phyloP scores from a whole-genome alignment of 2,329 filamentous ascomycete species.

The Ceratocystiopsis minuta region DNA sequence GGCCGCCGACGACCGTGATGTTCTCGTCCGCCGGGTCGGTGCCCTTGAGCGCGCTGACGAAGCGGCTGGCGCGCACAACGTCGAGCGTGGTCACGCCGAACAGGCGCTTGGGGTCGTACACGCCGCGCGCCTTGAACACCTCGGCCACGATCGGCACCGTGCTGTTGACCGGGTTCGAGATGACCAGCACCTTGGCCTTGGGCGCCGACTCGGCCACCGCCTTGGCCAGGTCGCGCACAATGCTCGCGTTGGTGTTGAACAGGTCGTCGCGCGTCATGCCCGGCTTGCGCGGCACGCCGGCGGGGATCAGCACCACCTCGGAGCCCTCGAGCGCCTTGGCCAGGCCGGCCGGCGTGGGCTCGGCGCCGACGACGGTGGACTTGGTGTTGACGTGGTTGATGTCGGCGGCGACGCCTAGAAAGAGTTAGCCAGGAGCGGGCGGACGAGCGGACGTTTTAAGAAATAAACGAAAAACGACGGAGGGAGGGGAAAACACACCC shows the following conservation, averaged over 20 bases:
- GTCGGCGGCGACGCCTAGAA: constrained; percentile 87
- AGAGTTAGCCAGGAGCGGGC: not conserved
- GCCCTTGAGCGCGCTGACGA: constrained; percentile 86
- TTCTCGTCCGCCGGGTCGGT: constrained; percentile 85
- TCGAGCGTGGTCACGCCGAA: constrained; percentile 99
- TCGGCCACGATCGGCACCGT: constrained; percentile 95
- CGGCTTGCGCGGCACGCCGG: constrained; percentile 96
- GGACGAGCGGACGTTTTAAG: too few species aligned
- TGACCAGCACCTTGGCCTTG: constrained; percentile 89
- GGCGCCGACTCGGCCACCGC: constrained; percentile 75
- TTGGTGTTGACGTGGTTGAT: constrained; percentile 98
- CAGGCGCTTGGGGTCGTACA: constrained; percentile 98
- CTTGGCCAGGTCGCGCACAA: constrained; percentile 96
- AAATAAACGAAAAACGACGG: too few species aligned
- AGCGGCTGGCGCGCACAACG: constrained; percentile 91
- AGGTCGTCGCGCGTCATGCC: constrained; percentile 99
- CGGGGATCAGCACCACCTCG: constrained; percentile 93
- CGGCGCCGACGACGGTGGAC: constrained; percentile 81
- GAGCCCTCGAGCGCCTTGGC: constrained; percentile 64
- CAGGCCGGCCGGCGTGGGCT: constrained; percentile 58
- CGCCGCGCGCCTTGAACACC: constrained; percentile 84
- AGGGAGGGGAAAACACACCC: constrained; percentile 29
- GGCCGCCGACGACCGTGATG: constrained; percentile 89
- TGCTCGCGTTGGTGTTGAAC: constrained; percentile 99
- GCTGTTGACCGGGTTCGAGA: constrained; percentile 99